Base-by-base conservation (phyloP, 2,329 filamentous ascomycete species). In the Cladosporium sp. region DNA sequence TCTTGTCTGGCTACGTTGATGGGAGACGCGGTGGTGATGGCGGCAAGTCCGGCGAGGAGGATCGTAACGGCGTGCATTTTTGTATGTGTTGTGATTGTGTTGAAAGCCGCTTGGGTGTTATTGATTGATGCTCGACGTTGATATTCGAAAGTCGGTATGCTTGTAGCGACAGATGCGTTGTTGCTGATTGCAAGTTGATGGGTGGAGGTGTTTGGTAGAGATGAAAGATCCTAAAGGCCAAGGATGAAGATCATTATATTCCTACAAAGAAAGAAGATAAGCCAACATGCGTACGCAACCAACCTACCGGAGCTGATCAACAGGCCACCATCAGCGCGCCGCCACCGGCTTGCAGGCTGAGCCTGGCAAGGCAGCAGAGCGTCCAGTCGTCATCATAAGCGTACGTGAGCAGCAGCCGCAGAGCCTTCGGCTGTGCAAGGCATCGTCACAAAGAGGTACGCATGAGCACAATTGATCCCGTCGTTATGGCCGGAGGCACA, bases 281-380 rank as follows among this genome's bases (percentile, higher is more conserved):
- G 11, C 9, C 20, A 27, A 38, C 13, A 9, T 20, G 43, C 43
- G 29, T 32, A 47, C 43, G 43, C 43, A 47, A 47, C 16, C 43
- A 39, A 20, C 16, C 25, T 20, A 39, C 16, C 43, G 27, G 15
- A 19, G n/a, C 19, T 19, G 19, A 35, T 13, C 35, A 11, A 20
- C 15, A 38, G 43, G 35, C 43, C 22, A 13, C 43, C 43, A 38
- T 47, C 43, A 47, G 33, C 43, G n/a, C 9, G 35, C 25, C 35
- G 35, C 33, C 43, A 39, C 35, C 5, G 11, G 8, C 20, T 30
- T 25, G 16, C 25, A 25, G 35, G 43, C 43, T 47, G 43, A 29
- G 25, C 12, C 22, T 19, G 16, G 15, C 13, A n/a, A 29, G 7
- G 35, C 43, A n/a, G n/a, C n/a, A 47, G 43, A 47, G 43, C 43